A percentile compares a stretch with the other conserved stretches of the same genome.
Conservation (phyloP, 148 eudicot genomes). For the Euryodendron excelsum region DNA sequence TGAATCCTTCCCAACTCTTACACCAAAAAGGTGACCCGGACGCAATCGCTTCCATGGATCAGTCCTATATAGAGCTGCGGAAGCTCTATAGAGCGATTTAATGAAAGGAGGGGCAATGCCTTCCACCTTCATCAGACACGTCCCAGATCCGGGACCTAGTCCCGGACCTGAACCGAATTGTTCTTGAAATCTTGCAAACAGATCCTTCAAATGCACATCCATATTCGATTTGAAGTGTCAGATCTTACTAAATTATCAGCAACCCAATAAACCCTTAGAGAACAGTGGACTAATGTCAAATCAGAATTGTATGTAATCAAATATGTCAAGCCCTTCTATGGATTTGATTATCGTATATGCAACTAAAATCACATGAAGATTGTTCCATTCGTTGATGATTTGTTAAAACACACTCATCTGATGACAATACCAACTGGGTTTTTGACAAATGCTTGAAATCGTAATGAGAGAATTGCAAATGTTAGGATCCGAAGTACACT, state of each 20-base stretch:
- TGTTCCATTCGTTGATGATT: not conserved
- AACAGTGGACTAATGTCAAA: not conserved
- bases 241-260: not conserved
- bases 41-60: constrained; percentile 65
- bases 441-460: not conserved
- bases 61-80: constrained; percentile 56
- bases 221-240: constrained; percentile 13
- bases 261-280: constrained; percentile 4
- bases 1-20: constrained; percentile 54
- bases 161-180: constrained; percentile 71
- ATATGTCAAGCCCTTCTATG: not conserved
- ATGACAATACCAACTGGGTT: not conserved
- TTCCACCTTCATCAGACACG: constrained; percentile 51
- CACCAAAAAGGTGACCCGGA: constrained; percentile 51
- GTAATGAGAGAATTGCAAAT: not conserved
- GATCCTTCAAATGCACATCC: constrained; percentile 61
- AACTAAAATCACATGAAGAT: not conserved
- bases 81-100: constrained; percentile 51
- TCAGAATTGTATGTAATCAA: not conserved
- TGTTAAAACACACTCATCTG: not conserved
- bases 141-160: constrained; percentile 59
- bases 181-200: constrained; percentile 54
- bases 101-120: constrained; percentile 41
- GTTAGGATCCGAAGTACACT: not conserved
- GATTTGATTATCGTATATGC: too few species aligned